These are phyloP conservation scores for Geotrichum candidum DNA, from an alignment of 1,139 yeast species.

Conservation along the genomic window DNA sequence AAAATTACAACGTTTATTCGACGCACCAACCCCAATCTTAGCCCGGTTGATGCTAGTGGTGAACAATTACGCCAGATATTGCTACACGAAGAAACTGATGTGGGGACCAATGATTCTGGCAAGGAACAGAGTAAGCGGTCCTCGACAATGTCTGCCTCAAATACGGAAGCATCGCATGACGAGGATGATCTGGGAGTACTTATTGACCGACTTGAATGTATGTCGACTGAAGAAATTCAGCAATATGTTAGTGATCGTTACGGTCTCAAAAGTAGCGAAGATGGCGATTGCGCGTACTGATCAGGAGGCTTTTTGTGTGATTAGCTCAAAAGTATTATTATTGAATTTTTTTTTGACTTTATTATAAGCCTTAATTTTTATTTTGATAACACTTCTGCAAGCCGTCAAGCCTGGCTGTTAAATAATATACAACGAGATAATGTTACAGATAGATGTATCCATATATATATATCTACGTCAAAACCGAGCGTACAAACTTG, in stretches of 20 bases:
- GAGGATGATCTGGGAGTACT: neutral
- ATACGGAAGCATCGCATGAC: neutral
- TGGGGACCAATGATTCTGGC: neutral
- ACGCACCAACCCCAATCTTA: neutral
- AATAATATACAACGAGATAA: too few species aligned
- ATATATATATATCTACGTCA: too few species aligned
- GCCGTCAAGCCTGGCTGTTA: too few species aligned
- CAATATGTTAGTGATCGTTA: neutral
- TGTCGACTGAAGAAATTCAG: neutral
- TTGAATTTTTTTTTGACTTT: neutral
- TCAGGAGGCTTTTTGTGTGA: neutral
- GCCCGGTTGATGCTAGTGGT: neutral
- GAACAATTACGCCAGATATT: neutral
- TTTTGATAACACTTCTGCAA: neutral
- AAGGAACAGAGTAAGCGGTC: too few species aligned
- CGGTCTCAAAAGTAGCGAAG: neutral
- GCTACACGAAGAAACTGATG: neutral
- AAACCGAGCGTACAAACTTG: too few species aligned
- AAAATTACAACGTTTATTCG: conserved; percentile 53
- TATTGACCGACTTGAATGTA: neutral
- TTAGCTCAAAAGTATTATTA: too few species aligned
- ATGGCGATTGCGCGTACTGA: too few species aligned
- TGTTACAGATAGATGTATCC: too few species aligned
- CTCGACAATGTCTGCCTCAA: too few species aligned
- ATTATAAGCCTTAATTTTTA: neutral